Evolutionary conservation across 2,329 filamentous ascomycete species (phyloP).

Genomic region (Amauroascus verrucosus): DNA sequence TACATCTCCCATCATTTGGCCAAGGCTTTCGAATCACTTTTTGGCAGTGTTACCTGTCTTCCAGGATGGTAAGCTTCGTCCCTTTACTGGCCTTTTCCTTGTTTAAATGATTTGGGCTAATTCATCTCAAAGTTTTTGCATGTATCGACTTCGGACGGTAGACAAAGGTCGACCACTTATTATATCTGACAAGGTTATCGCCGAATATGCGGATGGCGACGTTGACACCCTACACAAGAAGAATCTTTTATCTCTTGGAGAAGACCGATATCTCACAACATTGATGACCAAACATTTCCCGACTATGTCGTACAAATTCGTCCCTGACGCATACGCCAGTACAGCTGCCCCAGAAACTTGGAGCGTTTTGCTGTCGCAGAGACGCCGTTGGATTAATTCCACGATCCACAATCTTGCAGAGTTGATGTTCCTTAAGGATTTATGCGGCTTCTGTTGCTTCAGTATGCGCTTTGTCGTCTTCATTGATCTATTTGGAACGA

Average conservation of each 20-base stretch:
- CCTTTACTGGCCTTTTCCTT: background rate
- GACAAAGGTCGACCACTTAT: slow-evolving; percentile 93
- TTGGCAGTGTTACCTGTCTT: slow-evolving; percentile 96
- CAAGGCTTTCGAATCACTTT: slow-evolving; percentile 95
- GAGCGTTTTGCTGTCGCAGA: slow-evolving; percentile 90
- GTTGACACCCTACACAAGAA: slow-evolving; percentile 93
- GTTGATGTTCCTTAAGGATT: slow-evolving; percentile 77
- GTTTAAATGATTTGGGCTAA: slow-evolving; percentile 28
- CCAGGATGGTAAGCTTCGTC: slow-evolving; percentile 75
- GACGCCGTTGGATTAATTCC: slow-evolving; percentile 98
- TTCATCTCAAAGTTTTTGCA: slow-evolving; percentile 65
- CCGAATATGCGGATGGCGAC: slow-evolving; percentile 77
- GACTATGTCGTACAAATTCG: slow-evolving; percentile 89
- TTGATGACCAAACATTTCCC: slow-evolving; percentile 98
- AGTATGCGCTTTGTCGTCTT: slow-evolving; percentile 96
- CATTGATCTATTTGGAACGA: slow-evolving; percentile 82
- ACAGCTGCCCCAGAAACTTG: slow-evolving; percentile 91
- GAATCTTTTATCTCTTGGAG: slow-evolving; percentile 84
- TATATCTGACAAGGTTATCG: slow-evolving; percentile 77
- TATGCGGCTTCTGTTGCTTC: slow-evolving; percentile 98
- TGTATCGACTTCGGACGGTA: slow-evolving; percentile 91
- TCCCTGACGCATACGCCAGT: slow-evolving; percentile 82
- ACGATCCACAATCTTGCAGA: slow-evolving; percentile 95
- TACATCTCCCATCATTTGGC: slow-evolving; percentile 96
- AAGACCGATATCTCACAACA: slow-evolving; percentile 94